These are phyloP conservation scores for Ophiostoma sp. DNA, from an alignment of 2,329 filamentous ascomycete species.

Conservation along the genomic window DNA sequence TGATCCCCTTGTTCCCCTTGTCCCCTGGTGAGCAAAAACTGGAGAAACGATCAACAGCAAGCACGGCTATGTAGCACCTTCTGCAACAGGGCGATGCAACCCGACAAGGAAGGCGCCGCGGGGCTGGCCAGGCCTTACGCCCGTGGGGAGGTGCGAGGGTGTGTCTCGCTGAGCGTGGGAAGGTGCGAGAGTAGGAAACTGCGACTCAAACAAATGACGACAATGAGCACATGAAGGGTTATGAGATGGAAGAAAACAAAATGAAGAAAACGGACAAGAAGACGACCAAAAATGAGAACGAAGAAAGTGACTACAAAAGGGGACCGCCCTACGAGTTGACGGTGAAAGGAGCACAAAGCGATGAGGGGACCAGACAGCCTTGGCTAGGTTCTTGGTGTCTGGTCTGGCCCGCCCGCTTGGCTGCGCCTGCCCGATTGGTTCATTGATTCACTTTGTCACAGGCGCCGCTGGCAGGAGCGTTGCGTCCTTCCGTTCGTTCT, in stretches of 20 bases:
- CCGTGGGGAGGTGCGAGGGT: constrained; percentile 5
- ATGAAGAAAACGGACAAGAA: background rate
- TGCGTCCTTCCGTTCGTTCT: background rate
- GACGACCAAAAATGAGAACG: background rate
- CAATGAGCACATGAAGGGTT: background rate
- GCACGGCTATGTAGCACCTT: constrained; percentile 1
- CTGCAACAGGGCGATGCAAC: constrained; percentile 15
- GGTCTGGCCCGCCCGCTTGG: background rate
- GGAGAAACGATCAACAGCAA: constrained; percentile 16
- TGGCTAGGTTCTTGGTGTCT: background rate
- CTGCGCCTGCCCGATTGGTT: background rate
- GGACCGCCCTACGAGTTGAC: background rate
- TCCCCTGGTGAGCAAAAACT: constrained; percentile 13
- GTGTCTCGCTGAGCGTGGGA: background rate
- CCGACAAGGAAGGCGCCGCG: constrained; percentile 14
- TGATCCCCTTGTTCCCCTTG: background rate
- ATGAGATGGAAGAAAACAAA: background rate
- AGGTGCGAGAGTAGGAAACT: background rate
- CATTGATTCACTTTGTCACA: background rate
- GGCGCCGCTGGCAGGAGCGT: background rate
- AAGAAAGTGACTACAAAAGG: background rate
- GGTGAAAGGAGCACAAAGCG: background rate
- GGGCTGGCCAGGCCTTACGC: background rate
- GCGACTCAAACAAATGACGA: background rate
- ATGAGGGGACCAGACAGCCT: background rate